Percentiles rank a stretch among this genome's conserved stretches.
These are phyloP conservation scores for Penicillium sp. DNA, from an alignment of 2,329 filamentous ascomycete species.

Conservation along the genomic window DNA sequence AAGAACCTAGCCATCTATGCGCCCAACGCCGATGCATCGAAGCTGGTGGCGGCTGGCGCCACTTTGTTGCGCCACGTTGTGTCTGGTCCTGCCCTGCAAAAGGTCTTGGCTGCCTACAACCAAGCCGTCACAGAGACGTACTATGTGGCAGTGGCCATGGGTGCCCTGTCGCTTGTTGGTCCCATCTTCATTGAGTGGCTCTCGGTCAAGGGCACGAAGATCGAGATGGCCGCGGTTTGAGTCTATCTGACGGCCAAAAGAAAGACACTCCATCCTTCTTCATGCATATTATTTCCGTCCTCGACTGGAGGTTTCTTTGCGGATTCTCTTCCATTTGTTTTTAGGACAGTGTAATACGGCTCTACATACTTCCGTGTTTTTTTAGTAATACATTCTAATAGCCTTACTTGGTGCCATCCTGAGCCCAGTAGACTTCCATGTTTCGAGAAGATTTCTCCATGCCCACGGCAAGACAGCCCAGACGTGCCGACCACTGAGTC, in stretches of 20 bases:
- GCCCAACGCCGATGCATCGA: slow-evolving; percentile 26
- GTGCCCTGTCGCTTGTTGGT: slow-evolving; percentile 33
- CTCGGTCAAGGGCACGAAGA: slow-evolving; percentile 36
- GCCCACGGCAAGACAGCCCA: background rate
- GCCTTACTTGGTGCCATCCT: slow-evolving; percentile 1
- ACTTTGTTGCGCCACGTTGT: slow-evolving; percentile 37
- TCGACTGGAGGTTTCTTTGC: background rate
- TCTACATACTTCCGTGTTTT: slow-evolving; percentile 5
- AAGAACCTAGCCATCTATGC: slow-evolving; percentile 25
- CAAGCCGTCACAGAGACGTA: slow-evolving; percentile 38
- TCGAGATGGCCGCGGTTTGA: slow-evolving; percentile 14
- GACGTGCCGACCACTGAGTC: background rate
- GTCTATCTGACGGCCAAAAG: too few relatives aligned
- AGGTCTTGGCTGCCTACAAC: slow-evolving; percentile 39
- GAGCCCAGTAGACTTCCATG: background rate
- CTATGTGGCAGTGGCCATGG: slow-evolving; percentile 41
- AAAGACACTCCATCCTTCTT: slow-evolving; percentile 2
- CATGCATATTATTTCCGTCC: slow-evolving; percentile 17
- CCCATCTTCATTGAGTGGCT: slow-evolving; percentile 42
- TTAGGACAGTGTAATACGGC: slow-evolving; percentile 3
- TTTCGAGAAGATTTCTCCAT: slow-evolving; percentile 2
- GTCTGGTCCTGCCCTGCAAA: slow-evolving; percentile 23
- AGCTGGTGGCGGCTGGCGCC: slow-evolving; percentile 36
- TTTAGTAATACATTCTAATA: slow-evolving; percentile 4
- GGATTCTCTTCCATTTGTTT: background rate